Base-by-base conservation (phyloP, 805 yeast species). In the Schwanniomyces vanrijiae region DNA sequence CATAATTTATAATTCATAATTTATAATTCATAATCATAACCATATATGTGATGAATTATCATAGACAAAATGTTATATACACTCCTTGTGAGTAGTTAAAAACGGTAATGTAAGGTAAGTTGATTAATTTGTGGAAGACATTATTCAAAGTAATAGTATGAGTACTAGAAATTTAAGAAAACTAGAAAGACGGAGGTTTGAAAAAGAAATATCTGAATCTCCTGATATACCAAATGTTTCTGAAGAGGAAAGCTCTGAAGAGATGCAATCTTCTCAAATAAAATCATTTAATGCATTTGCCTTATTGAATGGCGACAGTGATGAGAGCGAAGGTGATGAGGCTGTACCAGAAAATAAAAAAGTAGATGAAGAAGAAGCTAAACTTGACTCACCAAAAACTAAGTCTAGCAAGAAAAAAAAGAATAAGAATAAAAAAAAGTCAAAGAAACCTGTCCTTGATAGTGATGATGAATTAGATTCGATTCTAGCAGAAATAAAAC, bases 381-480 rank as follows among this genome's bases (percentile, higher is more conserved):
- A n/a, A 7, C 3, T 14, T 11, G 31, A 52, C 48, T 20, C 19
- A 2, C 35, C 4, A 45, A 53, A 45, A 43, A 34, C 54, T 18
- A 57, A 55, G 39, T 51, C 51, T 18, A 58, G 49, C 11, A 69
- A 63, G 56, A 55, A 52, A 28, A 59, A 50, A 21, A 69, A 63
- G 55, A 55, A 52, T 28, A 58, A 59, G 50, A 60, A 52, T 28
- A 53, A 54, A 45, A 55, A 54, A 34, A 55, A 45, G 40, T 26
- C 29, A 6, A 48, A 43, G 5, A 49, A 45, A 9, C 60, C 48
- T 31, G 16, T 45, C 14, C 56, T 55, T 2, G 65, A 68, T n/a
- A 73, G 75, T 48, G 86, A 82, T 53, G 84, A 79, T 6, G 88
- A 82, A 28, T 64, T 86, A 21, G 88, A 84, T 60, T 67, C 66